A percentile compares a stretch with the other conserved stretches of the same genome.
phyloP scores from a whole-genome alignment of 352 stramenopile genomes.

The Sclerospora graminicola region DNA sequence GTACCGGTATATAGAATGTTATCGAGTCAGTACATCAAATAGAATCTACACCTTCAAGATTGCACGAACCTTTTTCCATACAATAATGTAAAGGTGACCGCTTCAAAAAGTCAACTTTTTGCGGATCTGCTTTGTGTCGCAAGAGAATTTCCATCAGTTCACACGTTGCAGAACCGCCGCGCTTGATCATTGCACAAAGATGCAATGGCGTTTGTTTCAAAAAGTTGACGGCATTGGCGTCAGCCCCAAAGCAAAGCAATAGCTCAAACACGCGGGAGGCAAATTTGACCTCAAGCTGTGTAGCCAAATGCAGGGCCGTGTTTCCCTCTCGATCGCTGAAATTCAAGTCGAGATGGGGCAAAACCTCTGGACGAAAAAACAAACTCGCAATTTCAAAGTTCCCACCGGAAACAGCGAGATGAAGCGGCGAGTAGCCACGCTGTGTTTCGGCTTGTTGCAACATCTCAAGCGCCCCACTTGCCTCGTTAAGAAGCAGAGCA shows the following conservation, averaged over 20 bases:
- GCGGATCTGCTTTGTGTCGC: conserved; percentile 40
- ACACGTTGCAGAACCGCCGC: conserved; percentile 24
- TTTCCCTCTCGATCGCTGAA: conserved; percentile 61
- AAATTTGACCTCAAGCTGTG: conserved; percentile 47
- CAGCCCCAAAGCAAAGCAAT: conserved; percentile 55
- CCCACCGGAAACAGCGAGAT: conserved; percentile 45
- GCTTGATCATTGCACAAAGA: conserved; percentile 59
- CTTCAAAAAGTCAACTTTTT: conserved; percentile 56
- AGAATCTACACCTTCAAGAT: neutral
- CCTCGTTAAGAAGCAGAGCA: conserved; percentile 34
- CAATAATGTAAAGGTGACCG: conserved; percentile 67
- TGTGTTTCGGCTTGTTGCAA: conserved; percentile 45
- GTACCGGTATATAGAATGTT: neutral
- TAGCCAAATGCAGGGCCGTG: conserved; percentile 51
- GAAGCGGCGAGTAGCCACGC: conserved; percentile 46
- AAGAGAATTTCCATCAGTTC: conserved; percentile 58
- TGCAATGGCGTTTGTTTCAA: conserved; percentile 69
- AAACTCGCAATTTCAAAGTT: conserved; percentile 57
- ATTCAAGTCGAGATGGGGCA: conserved; percentile 56
- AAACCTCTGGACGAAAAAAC: conserved; percentile 68
- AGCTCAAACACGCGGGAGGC: conserved; percentile 59
- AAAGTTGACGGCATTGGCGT: conserved; percentile 51
- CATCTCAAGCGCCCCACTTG: conserved; percentile 29
- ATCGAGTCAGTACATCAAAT: neutral
- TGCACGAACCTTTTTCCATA: conserved; percentile 51